Percentiles rank a stretch among this genome's conserved stretches.
Evolutionary conservation across 2,329 filamentous ascomycete genomes (phyloP).

Genomic region (Cercospora sesami): DNA sequence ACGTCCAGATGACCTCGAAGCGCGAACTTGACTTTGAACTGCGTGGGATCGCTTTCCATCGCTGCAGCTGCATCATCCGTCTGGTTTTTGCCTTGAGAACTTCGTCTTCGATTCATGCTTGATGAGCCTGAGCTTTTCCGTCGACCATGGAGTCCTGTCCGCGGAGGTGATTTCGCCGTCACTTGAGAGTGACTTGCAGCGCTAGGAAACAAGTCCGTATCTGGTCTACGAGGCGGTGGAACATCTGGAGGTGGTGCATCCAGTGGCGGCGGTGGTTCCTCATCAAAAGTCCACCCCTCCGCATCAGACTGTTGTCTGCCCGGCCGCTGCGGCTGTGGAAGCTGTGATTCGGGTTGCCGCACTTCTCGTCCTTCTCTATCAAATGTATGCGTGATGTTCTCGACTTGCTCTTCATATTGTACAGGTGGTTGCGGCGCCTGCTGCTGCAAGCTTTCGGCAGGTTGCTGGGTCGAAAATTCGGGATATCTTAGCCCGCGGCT

Average conservation of each 20-base stretch:
- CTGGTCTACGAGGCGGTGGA: conserved; percentile 63
- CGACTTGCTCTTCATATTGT: conserved; percentile 56
- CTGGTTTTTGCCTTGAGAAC: conserved; percentile 60
- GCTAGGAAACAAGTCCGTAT: conserved; percentile 83
- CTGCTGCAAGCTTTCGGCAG: conserved; percentile 34
- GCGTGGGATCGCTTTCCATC: conserved; percentile 63
- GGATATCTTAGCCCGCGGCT: conserved; percentile 35
- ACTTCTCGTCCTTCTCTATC: conserved; percentile 59
- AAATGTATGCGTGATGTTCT: conserved; percentile 59
- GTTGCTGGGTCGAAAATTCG: conserved; percentile 43
- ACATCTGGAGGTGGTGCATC: conserved; percentile 46
- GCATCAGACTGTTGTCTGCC: conserved; percentile 40
- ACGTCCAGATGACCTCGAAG: conserved; percentile 90
- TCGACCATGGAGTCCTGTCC: conserved; percentile 65
- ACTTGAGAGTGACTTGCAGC: conserved; percentile 63
- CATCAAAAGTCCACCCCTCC: conserved; percentile 93
- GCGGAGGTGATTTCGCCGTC: conserved; percentile 75
- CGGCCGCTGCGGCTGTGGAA: conserved; percentile 22
- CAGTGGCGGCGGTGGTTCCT: conserved; percentile 60
- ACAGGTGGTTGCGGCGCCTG: conserved; percentile 27
- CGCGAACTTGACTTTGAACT: conserved; percentile 90
- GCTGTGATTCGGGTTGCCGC: conserved; percentile 43
- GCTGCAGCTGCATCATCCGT: conserved; percentile 49
- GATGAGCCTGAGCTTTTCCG: conserved; percentile 70
- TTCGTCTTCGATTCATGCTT: conserved; percentile 59